phyloP scores from a whole-genome alignment of 352 stramenopile genomes.

The Globisporangium yorkense region DNA sequence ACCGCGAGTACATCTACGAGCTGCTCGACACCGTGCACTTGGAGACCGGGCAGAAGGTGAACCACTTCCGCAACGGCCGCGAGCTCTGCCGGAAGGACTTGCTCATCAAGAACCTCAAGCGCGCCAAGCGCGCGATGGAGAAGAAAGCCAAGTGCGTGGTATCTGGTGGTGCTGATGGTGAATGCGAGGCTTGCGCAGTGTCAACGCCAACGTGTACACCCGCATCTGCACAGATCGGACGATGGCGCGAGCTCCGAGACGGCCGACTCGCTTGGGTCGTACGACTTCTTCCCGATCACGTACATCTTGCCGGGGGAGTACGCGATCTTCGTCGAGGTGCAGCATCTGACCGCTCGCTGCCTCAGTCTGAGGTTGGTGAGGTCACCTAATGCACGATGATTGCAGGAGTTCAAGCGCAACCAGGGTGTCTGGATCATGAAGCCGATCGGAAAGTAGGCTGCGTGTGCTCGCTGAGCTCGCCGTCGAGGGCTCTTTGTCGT shows the following conservation, averaged over 20 bases:
- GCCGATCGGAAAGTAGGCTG: conserved; percentile 85
- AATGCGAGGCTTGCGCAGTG: not conserved
- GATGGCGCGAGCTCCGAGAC: conserved; percentile 16
- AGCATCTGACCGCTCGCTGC: not conserved
- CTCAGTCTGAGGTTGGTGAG: no score
- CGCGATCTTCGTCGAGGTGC: conserved; percentile 89
- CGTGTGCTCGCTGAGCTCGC: not conserved
- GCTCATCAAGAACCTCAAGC: conserved; percentile 95
- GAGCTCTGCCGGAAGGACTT: conserved; percentile 92
- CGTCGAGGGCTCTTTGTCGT: not conserved
- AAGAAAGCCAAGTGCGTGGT: conserved; percentile 59
- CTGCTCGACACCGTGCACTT: conserved; percentile 87
- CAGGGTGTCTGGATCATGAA: conserved; percentile 97
- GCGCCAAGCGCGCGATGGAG: conserved; percentile 72
- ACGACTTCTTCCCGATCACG: conserved; percentile 90
- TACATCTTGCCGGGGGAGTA: conserved; percentile 95
- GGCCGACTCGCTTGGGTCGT: conserved; percentile 39
- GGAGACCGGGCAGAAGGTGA: conserved; percentile 80
- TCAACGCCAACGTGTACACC: not conserved
- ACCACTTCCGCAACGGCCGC: conserved; percentile 87
- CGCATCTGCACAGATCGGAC: conserved; percentile 26
- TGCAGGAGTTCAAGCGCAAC: conserved; percentile 85
- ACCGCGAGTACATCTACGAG: conserved; percentile 90
- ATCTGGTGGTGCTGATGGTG: not conserved
- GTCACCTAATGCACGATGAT: not conserved